Evolutionary conservation across 306 rosid species (phyloP).

Genomic region (Fagus crenata): DNA sequence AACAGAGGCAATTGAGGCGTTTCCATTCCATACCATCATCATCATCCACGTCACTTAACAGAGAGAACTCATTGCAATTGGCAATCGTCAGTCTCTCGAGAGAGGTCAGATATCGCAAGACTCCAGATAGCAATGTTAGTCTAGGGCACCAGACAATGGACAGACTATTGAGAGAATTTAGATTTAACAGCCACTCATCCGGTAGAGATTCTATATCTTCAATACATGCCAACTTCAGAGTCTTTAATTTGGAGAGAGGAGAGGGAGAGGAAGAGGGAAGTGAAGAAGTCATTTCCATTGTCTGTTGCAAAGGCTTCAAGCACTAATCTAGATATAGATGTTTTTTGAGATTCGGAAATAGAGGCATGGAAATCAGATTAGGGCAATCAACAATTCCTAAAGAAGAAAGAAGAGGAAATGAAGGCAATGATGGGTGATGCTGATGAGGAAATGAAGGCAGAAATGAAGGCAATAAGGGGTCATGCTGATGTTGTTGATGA

Average conservation of each 20-base stretch:
- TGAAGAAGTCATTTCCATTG: not conserved
- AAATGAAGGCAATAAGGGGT: not conserved
- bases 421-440: not conserved
- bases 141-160: not conserved
- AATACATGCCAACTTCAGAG: rapidly evolving
- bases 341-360: not conserved
- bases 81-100: rapidly evolving
- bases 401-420: slow-evolving; percentile 3
- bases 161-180: not conserved
- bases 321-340: rapidly evolving
- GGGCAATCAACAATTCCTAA: not conserved
- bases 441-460: not conserved
- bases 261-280: not conserved
- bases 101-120: not conserved
- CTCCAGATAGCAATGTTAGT: no score
- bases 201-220: not conserved
- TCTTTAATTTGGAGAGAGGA: not conserved
- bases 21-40: not conserved
- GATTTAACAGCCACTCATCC: not conserved
- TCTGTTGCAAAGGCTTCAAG: not conserved
- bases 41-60: not conserved
- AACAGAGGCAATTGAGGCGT: not conserved
- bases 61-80: no score
- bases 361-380: not conserved
- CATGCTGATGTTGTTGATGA: not conserved